Evolutionary conservation across 2,329 filamentous ascomycete genomes (phyloP).

Genomic region (Volutella citrinella): DNA sequence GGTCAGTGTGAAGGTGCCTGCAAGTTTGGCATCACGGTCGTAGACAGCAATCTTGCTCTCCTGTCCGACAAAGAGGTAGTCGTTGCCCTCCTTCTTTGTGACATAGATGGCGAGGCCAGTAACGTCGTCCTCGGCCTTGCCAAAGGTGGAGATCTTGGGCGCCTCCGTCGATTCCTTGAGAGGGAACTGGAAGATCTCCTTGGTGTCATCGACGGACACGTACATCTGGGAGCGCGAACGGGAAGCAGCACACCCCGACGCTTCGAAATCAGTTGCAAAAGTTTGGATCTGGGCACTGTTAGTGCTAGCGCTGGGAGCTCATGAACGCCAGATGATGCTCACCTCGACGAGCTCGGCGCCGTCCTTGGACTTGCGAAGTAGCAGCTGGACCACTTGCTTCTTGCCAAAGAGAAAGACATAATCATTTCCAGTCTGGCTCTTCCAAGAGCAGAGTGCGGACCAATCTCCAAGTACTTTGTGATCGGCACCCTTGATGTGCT

Average conservation of each 20-base stretch:
- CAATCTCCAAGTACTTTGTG: conserved; percentile 42
- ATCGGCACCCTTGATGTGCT: conserved; percentile 29
- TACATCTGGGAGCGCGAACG: conserved; percentile 34
- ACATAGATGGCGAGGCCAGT: conserved; percentile 42
- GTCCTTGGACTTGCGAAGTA: conserved; percentile 29
- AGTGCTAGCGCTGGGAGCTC: neutral
- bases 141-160: conserved; percentile 34
- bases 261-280: conserved; percentile 39
- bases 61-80: conserved; percentile 42
- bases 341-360: conserved; percentile 37
- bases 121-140: conserved; percentile 34
- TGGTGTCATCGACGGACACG: conserved; percentile 37
- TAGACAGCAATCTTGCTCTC: conserved; percentile 38
- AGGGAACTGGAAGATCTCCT: conserved; percentile 35
- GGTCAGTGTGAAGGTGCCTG: conserved; percentile 35
- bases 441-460: conserved; percentile 46
- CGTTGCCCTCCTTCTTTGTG: conserved; percentile 29
- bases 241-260: conserved; percentile 41
- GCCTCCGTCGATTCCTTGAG: conserved; percentile 36
- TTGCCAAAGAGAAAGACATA: conserved; percentile 48
- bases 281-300: conserved; percentile 35
- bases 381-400: conserved; percentile 33
- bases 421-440: conserved; percentile 36
- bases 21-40: conserved; percentile 28
- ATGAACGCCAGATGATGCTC: neutral